A percentile compares a stretch with the other conserved stretches of the same genome.
These are phyloP conservation scores for Linnemannia schmuckeri DNA, from an alignment of 192 early-diverging fungal species.

Conservation along the genomic window DNA sequence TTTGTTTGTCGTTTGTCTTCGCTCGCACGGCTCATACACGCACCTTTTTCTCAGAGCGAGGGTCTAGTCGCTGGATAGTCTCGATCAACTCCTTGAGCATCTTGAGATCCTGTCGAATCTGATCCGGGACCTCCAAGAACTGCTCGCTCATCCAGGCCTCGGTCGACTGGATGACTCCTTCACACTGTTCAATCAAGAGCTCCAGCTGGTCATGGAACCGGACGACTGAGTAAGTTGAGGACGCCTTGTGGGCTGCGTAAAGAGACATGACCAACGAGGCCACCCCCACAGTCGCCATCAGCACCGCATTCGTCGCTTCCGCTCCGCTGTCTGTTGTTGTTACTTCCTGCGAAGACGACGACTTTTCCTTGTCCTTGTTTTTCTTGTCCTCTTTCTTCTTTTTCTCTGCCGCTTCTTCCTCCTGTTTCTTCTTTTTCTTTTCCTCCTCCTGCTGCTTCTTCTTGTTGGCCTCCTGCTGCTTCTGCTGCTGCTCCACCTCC, in stretches of 20 bases:
- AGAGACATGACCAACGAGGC: conserved; percentile 59
- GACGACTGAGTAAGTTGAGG: conserved; percentile 56
- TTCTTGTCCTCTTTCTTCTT: conserved; percentile 23
- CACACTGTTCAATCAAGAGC: conserved; percentile 56
- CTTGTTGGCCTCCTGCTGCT: neutral
- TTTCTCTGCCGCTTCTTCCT: conserved; percentile 10
- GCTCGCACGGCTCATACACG: conserved; percentile 6
- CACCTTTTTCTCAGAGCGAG: conserved; percentile 59
- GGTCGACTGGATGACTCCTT: conserved; percentile 57
- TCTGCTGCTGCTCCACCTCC: conserved; percentile 25
- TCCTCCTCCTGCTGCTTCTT: conserved; percentile 31
- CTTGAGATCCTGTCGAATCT: conserved; percentile 48
- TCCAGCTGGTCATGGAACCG: conserved; percentile 64
- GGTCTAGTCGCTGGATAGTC: conserved; percentile 58
- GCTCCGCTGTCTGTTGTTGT: neutral
- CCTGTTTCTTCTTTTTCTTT: neutral
- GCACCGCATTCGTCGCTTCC: conserved; percentile 6
- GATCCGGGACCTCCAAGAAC: conserved; percentile 55
- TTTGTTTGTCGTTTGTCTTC: neutral
- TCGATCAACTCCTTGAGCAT: conserved; percentile 58
- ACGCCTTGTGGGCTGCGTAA: conserved; percentile 62
- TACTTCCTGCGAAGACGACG: neutral
- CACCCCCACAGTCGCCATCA: conserved; percentile 51
- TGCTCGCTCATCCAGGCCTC: conserved; percentile 65
- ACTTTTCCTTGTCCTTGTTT: conserved; percentile 8